Conservation (phyloP, 495 filamentous ascomycete species). For the Talaromyces wortmannii region DNA sequence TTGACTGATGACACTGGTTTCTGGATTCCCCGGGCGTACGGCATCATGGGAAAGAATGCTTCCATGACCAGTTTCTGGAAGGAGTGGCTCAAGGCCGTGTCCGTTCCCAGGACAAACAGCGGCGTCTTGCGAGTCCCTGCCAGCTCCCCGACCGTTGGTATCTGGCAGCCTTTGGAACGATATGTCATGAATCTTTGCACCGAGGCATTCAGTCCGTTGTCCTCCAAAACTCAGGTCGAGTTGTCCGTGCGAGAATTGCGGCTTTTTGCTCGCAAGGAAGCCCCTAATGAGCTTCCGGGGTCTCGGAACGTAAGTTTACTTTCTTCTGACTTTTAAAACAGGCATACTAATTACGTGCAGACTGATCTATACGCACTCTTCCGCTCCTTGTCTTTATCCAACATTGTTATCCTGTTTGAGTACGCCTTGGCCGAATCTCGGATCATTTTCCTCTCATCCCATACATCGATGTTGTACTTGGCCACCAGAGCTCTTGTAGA, state of each 20-base stretch:
- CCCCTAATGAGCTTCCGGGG: slow-evolving; percentile 86
- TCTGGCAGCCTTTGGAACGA: slow-evolving; percentile 93
- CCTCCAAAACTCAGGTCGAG: slow-evolving; percentile 94
- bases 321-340: not conserved
- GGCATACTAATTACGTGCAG: slow-evolving; percentile 16
- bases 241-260: slow-evolving; percentile 83
- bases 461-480: slow-evolving; percentile 93
- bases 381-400: slow-evolving; percentile 77
- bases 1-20: slow-evolving; percentile 93
- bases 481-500: slow-evolving; percentile 76
- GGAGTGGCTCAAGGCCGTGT: slow-evolving; percentile 89
- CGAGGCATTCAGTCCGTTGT: slow-evolving; percentile 84
- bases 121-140: slow-evolving; percentile 73
- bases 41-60: slow-evolving; percentile 80
- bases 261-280: slow-evolving; percentile 88
- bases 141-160: slow-evolving; percentile 85
- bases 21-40: slow-evolving; percentile 93
- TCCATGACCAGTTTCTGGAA: slow-evolving; percentile 94
- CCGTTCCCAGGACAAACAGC: slow-evolving; percentile 92
- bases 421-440: slow-evolving; percentile 89
- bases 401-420: slow-evolving; percentile 89
- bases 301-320: slow-evolving; percentile 57
- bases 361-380: slow-evolving; percentile 94
- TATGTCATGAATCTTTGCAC: slow-evolving; percentile 98
- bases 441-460: slow-evolving; percentile 92